Evolutionary conservation across 2,329 filamentous ascomycete genomes (phyloP), one percentile per base, ranked within the genome.

Genomic region (Trichothecium roseum): DNA sequence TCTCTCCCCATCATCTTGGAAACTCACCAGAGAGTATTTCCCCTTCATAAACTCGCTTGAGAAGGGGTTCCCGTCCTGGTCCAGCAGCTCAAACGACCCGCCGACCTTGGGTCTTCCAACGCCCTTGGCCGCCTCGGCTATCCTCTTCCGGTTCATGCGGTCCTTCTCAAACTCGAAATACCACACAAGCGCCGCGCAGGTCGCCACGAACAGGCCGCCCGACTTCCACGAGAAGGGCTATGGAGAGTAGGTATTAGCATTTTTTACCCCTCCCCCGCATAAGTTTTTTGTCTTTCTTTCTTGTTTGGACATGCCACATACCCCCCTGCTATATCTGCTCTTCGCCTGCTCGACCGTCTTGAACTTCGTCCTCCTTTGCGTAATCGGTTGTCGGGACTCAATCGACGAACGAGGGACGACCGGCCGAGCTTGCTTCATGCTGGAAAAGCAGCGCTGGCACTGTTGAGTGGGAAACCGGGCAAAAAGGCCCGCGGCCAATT

Each of bases 91-190:
- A 56, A 98, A 96, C 1, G 78, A 68, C 0, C 91, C 91, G 37
- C 91, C 91, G 36, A 98, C 88, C 66, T 94, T 93, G 24, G 91
- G 91, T 54, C 76, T 81, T 1, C 91, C 91, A 5, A 95, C 80
- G 9, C 89, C 88, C 64, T 98, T 98, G 45, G 82, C 83, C 48
- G 89, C 83, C 54, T 96, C 88, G 7, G 87, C 87, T 47, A 95
- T 76, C 38, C 87, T 74, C 65, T 88, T 84, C 43, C 88, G 76
- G 55, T 91, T 80, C 77, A 98, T 81, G 51, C 91, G 81, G 49
- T 77, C 77, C 68, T 96, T 96, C 60, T 98, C 91, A 50, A 79
- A 77, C 51, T 88, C 85, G 61, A 98, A 96, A 58, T 96, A 98
- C 61, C 84, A 75, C 41, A 87, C 78, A 50, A 98, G 69, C 18